Evolutionary conservation across 2,329 filamentous ascomycete species (phyloP).

Genomic region (Raffaelea ambrosiae): DNA sequence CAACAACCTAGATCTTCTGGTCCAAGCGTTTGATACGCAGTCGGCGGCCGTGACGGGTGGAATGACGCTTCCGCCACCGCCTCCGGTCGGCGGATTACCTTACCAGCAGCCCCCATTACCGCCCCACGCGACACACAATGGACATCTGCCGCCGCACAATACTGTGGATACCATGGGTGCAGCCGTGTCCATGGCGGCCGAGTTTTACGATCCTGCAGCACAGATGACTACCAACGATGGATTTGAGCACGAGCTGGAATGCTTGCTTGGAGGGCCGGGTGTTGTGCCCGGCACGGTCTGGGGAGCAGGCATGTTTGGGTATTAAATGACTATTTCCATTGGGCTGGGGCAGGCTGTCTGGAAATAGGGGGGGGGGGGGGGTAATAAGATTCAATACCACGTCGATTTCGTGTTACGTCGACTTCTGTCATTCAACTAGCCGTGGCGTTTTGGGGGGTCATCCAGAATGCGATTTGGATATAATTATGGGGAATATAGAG

Average conservation of each 20-base stretch:
- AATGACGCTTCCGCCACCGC: background rate
- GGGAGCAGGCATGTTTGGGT: constrained; percentile 16
- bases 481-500: too few species aligned
- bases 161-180: background rate
- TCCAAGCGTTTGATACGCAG: constrained; percentile 21
- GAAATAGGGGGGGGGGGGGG: background rate
- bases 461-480: too few species aligned
- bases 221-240: constrained; percentile 26
- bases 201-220: constrained; percentile 2
- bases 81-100: too few species aligned
- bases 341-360: too few species aligned
- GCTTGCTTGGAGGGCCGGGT: constrained; percentile 30
- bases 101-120: background rate
- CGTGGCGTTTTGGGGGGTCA: too few species aligned
- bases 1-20: constrained; percentile 27
- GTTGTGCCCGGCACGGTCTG: constrained; percentile 14
- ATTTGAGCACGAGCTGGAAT: constrained; percentile 36
- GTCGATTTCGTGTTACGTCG: background rate
- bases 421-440: too few species aligned
- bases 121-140: too few species aligned
- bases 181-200: background rate
- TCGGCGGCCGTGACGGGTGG: background rate
- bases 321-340: constrained; percentile 2
- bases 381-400: background rate
- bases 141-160: background rate